phyloP scores from a whole-genome alignment of 2,329 filamentous ascomycete genomes.

The Chaetomiaceae sp. region DNA sequence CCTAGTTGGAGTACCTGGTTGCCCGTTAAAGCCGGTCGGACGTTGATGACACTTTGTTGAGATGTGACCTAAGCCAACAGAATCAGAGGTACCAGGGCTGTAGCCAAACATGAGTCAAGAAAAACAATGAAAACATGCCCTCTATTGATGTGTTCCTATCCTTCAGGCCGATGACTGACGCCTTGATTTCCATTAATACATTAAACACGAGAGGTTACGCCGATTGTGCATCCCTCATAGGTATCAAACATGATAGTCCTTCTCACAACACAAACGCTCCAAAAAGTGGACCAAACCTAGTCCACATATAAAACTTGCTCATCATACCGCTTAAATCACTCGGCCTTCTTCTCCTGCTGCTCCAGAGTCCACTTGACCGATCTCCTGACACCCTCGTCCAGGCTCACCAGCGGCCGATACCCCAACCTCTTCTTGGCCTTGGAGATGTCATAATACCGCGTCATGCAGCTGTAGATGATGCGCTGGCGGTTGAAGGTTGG shows the following conservation, averaged over 20 bases:
- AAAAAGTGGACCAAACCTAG: not conserved
- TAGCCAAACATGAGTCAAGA: not conserved
- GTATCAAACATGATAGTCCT: not conserved
- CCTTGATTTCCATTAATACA: constrained; percentile 6
- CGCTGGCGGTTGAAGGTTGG: constrained; percentile 56
- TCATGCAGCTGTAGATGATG: constrained; percentile 67
- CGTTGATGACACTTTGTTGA: not conserved
- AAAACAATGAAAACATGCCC: not conserved
- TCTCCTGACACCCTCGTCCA: constrained; percentile 59
- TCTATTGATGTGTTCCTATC: not conserved
- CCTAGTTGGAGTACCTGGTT: not conserved
- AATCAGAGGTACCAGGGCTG: not conserved
- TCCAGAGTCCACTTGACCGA: constrained; percentile 53
- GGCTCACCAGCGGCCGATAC: constrained; percentile 61
- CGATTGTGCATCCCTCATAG: not conserved
- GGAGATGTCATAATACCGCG: constrained; percentile 69
- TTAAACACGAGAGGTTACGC: constrained; percentile 3
- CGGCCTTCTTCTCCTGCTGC: constrained; percentile 38
- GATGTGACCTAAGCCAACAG: not conserved
- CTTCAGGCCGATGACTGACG: not conserved
- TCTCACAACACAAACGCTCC: not conserved
- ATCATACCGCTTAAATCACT: not conserved
- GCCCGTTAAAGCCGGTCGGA: too few relatives aligned
- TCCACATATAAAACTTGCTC: not conserved
- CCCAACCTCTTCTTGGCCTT: constrained; percentile 69